These are phyloP conservation scores for Tubosaeta sp. DNA, from an alignment of 768 basidiomycete genomes.

Conservation along the genomic window DNA sequence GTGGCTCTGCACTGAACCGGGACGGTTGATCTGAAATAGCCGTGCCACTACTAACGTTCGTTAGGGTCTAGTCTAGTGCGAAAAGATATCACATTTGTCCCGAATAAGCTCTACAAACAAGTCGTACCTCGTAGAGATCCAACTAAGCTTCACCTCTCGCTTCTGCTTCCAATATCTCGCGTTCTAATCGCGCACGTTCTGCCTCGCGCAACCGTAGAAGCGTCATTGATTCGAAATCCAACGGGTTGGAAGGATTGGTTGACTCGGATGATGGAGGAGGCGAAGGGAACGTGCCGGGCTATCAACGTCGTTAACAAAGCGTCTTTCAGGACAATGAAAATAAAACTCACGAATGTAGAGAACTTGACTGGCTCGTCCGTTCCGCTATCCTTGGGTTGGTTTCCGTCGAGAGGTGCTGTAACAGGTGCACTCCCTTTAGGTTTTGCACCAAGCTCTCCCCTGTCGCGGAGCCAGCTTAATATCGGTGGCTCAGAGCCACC, in stretches of 20 bases:
- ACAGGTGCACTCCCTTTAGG: conserved; percentile 5
- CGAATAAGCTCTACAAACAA: conserved; percentile 4
- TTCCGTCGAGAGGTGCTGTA: conserved; percentile 22
- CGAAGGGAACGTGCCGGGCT: conserved; percentile 19
- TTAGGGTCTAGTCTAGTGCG: not conserved
- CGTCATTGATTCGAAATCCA: conserved; percentile 79
- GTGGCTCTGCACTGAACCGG: no score
- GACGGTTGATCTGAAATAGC: no score
- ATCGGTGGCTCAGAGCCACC: conserved; percentile 68
- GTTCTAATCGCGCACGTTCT: conserved; percentile 70
- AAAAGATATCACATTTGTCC: conserved; percentile 6
- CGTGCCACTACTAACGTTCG: not conserved
- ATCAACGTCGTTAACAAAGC: conserved; percentile 6
- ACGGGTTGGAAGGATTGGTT: conserved; percentile 32
- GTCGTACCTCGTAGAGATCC: conserved; percentile 10
- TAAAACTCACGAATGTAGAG: conserved; percentile 35
- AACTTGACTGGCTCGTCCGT: conserved; percentile 34
- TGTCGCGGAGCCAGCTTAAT: conserved; percentile 67
- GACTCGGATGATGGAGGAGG: conserved; percentile 14
- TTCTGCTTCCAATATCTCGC: conserved; percentile 72
- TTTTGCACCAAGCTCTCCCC: conserved; percentile 53
- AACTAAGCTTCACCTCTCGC: conserved; percentile 28
- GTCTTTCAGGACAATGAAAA: not conserved
- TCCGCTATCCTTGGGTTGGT: not conserved
- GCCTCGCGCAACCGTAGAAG: conserved; percentile 79